These are phyloP conservation scores for Kazachstania taianensis DNA, from an alignment of 805 yeast genomes.

Conservation along the genomic window DNA sequence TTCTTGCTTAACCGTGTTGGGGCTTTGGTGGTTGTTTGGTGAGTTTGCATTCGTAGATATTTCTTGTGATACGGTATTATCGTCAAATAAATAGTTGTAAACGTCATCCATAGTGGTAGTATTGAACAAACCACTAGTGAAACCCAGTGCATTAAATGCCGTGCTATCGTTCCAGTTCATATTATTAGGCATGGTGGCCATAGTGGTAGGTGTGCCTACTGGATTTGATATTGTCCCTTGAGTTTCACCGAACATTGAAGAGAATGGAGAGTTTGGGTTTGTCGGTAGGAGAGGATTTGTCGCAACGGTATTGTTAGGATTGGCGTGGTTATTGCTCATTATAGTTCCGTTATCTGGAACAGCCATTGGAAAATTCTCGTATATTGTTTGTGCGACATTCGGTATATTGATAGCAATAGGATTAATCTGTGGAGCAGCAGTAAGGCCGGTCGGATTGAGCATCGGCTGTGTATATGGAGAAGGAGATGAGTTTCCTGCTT, in stretches of 20 bases:
- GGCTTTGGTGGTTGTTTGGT: too few relatives aligned
- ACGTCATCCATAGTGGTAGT: constrained; percentile 28
- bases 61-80: constrained; percentile 2
- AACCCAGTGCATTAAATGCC: constrained; percentile 12
- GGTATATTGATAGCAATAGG: too few relatives aligned
- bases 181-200: constrained; percentile 2
- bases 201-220: background rate
- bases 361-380: background rate
- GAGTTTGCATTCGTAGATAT: too few relatives aligned
- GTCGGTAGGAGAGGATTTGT: too few relatives aligned
- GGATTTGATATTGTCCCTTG: background rate
- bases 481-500: background rate
- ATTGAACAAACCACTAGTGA: constrained; percentile 17
- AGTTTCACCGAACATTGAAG: constrained; percentile 1
- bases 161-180: constrained; percentile 13
- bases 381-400: too few relatives aligned
- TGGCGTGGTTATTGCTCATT: background rate
- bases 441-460: background rate
- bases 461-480: constrained; percentile 1
- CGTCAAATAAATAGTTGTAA: constrained; percentile 23
- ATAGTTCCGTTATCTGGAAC: background rate
- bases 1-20: too few relatives aligned
- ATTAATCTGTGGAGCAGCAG: background rate
- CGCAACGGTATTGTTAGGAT: too few relatives aligned
- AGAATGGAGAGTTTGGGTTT: constrained; percentile 1